These are phyloP conservation scores for Terfezia claveryi DNA, from an alignment of 495 filamentous ascomycete genomes.

Conservation along the genomic window DNA sequence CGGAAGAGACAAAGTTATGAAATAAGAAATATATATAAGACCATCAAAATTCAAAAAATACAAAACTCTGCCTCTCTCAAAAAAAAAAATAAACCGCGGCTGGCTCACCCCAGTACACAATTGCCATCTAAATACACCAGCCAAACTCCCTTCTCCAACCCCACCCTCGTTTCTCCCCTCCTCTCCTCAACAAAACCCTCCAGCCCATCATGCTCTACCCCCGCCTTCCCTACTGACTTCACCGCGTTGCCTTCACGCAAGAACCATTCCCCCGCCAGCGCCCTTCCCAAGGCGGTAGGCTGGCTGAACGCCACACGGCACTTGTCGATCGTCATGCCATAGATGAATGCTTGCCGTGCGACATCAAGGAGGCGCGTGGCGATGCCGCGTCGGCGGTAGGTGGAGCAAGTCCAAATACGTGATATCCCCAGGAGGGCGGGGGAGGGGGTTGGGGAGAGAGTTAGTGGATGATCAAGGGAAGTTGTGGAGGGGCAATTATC, in stretches of 20 bases:
- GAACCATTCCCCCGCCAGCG: conserved; percentile 43
- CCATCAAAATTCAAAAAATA: too few relatives aligned
- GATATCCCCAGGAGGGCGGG: conserved; percentile 43
- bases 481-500: neutral
- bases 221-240: neutral
- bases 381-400: conserved; percentile 37
- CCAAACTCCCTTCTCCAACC: too few relatives aligned
- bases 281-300: conserved; percentile 46
- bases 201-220: conserved; percentile 1
- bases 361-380: conserved; percentile 39
- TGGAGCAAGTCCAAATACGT: conserved; percentile 49
- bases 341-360: conserved; percentile 40
- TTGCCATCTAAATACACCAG: too few relatives aligned
- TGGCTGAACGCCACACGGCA: conserved; percentile 48
- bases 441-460: conserved; percentile 18
- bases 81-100: too few relatives aligned
- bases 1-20: too few relatives aligned
- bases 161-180: too few relatives aligned
- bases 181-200: conserved; percentile 15
- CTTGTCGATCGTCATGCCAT: conserved; percentile 42
- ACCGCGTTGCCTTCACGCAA: conserved; percentile 22
- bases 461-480: neutral
- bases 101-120: too few relatives aligned
- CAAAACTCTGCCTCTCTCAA: too few relatives aligned
- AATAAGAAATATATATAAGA: too few relatives aligned